These are phyloP conservation scores for Babesia ovata DNA, from an alignment of 169 alveolate species.

Conservation along the genomic window DNA sequence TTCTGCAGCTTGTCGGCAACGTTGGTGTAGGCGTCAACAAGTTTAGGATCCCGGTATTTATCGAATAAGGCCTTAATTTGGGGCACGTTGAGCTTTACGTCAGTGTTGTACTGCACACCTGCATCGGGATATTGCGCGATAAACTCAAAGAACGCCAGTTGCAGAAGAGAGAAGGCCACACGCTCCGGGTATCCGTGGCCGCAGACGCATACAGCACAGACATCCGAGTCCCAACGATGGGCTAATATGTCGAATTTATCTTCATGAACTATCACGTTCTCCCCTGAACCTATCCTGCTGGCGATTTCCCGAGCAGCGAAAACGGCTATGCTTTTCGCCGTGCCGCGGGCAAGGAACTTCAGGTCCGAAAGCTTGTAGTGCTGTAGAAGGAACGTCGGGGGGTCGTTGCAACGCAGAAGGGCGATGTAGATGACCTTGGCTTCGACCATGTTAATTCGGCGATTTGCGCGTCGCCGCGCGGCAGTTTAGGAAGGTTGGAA, in stretches of 20 bases:
- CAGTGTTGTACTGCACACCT: slow-evolving; percentile 34
- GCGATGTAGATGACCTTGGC: slow-evolving; percentile 53
- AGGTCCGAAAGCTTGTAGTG: slow-evolving; percentile 48
- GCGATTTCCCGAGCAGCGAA: slow-evolving; percentile 64
- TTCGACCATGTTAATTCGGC: slow-evolving; percentile 23
- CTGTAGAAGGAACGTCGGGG: slow-evolving; percentile 49
- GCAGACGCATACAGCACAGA: slow-evolving; percentile 57
- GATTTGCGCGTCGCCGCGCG: background rate
- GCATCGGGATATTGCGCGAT: slow-evolving; percentile 39
- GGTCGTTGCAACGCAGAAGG: slow-evolving; percentile 50
- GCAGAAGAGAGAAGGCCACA: slow-evolving; percentile 62
- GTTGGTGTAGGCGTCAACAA: slow-evolving; percentile 57
- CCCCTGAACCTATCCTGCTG: slow-evolving; percentile 33
- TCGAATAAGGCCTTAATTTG: slow-evolving; percentile 39
- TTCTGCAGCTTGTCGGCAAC: slow-evolving; percentile 50
- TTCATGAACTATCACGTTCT: slow-evolving; percentile 41
- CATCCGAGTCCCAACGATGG: slow-evolving; percentile 58
- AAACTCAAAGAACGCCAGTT: slow-evolving; percentile 53
- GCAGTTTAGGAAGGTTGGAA: background rate
- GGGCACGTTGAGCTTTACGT: slow-evolving; percentile 49
- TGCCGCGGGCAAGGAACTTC: slow-evolving; percentile 36
- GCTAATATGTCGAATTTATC: slow-evolving; percentile 47
- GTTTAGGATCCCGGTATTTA: slow-evolving; percentile 51
- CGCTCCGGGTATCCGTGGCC: slow-evolving; percentile 53
- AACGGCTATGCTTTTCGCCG: slow-evolving; percentile 48